Percentiles rank a stretch among this genome's conserved stretches.
phyloP scores from a whole-genome alignment of 495 filamentous ascomycete species.

The Penicillium pancosmium region DNA sequence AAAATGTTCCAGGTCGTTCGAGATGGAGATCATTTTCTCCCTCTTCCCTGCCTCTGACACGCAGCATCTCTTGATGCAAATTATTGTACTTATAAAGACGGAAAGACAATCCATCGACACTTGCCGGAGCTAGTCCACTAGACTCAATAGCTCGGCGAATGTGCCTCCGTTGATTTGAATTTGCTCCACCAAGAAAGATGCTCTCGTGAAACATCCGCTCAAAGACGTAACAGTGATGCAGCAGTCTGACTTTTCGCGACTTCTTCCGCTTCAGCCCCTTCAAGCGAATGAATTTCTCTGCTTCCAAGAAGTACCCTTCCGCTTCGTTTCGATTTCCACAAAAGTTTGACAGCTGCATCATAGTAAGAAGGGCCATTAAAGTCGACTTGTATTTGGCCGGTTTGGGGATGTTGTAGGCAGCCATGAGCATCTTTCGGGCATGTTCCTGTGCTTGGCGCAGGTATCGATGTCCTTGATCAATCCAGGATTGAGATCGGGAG shows the following conservation, averaged over 20 bases:
- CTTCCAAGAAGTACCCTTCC: conserved; percentile 27
- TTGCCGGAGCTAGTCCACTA: conserved; percentile 20
- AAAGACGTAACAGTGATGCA: conserved; percentile 37
- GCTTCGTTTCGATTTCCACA: conserved; percentile 22
- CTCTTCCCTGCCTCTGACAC: conserved; percentile 23
- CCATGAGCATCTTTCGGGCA: conserved; percentile 19
- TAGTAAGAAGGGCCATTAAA: conserved; percentile 31
- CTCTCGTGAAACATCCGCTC: conserved; percentile 35
- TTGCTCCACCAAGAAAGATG: conserved; percentile 25
- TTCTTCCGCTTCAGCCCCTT: conserved; percentile 27
- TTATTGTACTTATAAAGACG: conserved; percentile 28
- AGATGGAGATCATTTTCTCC: conserved; percentile 34
- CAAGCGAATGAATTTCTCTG: conserved; percentile 29
- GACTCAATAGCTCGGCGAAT: conserved; percentile 21
- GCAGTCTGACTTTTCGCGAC: conserved; percentile 30
- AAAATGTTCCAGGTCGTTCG: conserved; percentile 30
- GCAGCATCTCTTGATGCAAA: conserved; percentile 26
- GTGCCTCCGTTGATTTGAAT: conserved; percentile 17
- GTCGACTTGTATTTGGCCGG: conserved; percentile 33
- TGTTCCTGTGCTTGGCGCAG: conserved; percentile 23
- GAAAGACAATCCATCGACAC: conserved; percentile 27
- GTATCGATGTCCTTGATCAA: conserved; percentile 21
- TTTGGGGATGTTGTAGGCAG: conserved; percentile 22
- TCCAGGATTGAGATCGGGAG: conserved; percentile 22
- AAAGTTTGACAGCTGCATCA: conserved; percentile 25